Evolutionary conservation across 2,329 filamentous ascomycete genomes (phyloP).

Genomic region (Tympanopsis confertula): DNA sequence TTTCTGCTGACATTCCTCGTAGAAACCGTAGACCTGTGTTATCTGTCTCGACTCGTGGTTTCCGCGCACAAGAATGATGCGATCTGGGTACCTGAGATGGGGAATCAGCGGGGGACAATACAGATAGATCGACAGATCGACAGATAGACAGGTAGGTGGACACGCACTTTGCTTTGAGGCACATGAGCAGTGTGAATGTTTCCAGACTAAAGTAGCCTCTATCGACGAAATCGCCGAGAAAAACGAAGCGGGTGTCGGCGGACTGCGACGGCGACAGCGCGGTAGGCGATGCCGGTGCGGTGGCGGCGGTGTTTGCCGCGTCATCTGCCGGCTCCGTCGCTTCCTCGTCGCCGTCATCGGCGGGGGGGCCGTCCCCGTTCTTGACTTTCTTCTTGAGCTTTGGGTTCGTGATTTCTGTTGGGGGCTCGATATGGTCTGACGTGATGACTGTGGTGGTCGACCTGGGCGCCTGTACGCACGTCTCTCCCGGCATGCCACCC

Average conservation of each 20-base stretch:
- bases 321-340: slow-evolving; percentile 16
- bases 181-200: slow-evolving; percentile 6
- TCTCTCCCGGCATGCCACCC: slow-evolving; percentile 87
- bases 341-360: slow-evolving; percentile 33
- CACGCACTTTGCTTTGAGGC: slow-evolving; percentile 1
- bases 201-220: slow-evolving; percentile 4
- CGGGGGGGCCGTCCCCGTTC: slow-evolving; percentile 39
- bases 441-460: slow-evolving; percentile 67
- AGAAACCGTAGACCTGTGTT: slow-evolving; percentile 98
- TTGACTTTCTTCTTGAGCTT: slow-evolving; percentile 79
- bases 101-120: slow-evolving; percentile 90
- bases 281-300: slow-evolving; percentile 30
- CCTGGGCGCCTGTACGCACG: slow-evolving; percentile 55
- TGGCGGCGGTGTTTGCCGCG: slow-evolving; percentile 33
- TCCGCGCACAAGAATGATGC: slow-evolving; percentile 95
- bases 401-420: slow-evolving; percentile 76
- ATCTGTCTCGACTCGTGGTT: slow-evolving; percentile 99
- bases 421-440: slow-evolving; percentile 84
- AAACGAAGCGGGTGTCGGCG: slow-evolving; percentile 37
- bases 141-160: slow-evolving; percentile 94
- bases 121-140: slow-evolving; percentile 97
- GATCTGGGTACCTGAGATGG: slow-evolving; percentile 94
- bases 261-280: slow-evolving; percentile 28
- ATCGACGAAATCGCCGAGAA: slow-evolving; percentile 18
- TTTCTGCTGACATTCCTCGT: slow-evolving; percentile 96